Conservation (phyloP, 805 yeast genomes). For the Jamesozyma jinghongensis region DNA sequence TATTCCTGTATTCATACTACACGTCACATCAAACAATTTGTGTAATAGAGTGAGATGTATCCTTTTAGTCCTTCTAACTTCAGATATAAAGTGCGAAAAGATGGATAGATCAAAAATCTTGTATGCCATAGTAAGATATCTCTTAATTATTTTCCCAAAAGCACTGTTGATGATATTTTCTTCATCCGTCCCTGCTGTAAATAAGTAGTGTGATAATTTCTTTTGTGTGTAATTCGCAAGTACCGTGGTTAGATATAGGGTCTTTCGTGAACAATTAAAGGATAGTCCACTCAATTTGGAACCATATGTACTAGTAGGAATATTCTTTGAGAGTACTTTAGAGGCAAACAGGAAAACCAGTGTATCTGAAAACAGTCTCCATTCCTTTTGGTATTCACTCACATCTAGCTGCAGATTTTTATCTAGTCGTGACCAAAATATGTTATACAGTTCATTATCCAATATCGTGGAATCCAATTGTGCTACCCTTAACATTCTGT, state of each 20-base stretch:
- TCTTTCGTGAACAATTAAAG: constrained; percentile 9
- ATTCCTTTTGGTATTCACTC: constrained; percentile 10
- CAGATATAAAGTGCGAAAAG: constrained; percentile 3
- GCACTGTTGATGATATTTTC: not conserved
- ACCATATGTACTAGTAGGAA: constrained; percentile 9
- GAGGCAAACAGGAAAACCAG: constrained; percentile 16
- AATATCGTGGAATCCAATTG: constrained; percentile 18
- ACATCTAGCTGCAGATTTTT: constrained; percentile 6
- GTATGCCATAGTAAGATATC: not conserved
- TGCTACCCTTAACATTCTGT: constrained; percentile 17
- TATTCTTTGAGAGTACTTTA: constrained; percentile 1
- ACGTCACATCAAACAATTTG: constrained; percentile 10
- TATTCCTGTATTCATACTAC: not conserved
- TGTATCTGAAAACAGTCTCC: constrained; percentile 13
- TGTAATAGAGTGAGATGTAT: constrained; percentile 15
- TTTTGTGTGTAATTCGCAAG: constrained; percentile 10
- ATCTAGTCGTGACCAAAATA: constrained; percentile 13
- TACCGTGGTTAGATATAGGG: constrained; percentile 12
- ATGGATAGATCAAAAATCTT: constrained; percentile 5
- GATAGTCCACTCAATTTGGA: constrained; percentile 12
- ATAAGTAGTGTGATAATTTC: constrained; percentile 11
- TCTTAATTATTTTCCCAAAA: not conserved
- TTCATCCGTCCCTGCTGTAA: not conserved
- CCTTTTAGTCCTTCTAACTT: not conserved
- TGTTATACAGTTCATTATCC: constrained; percentile 13